Evolutionary conservation across 768 basidiomycete species (phyloP).

Genomic region (Chlorophyllum brunneum): DNA sequence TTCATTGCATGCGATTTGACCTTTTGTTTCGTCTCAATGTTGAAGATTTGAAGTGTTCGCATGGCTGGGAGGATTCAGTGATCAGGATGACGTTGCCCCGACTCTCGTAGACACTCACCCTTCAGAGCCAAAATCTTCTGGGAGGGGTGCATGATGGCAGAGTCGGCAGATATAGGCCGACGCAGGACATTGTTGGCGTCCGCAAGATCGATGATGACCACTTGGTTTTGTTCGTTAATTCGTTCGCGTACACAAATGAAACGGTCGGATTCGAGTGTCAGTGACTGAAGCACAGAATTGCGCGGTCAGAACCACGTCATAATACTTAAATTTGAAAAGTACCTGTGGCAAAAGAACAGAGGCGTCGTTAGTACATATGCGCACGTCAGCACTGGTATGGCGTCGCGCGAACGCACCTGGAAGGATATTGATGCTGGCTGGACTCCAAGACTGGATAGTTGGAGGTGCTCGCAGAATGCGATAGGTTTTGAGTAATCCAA

Average conservation of each 20-base stretch:
- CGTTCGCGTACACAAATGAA: slow-evolving; percentile 98
- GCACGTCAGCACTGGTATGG: slow-evolving; percentile 25
- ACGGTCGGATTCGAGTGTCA: slow-evolving; percentile 96
- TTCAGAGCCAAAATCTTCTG: slow-evolving; percentile 97
- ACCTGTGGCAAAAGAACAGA: slow-evolving; percentile 25
- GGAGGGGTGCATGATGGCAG: slow-evolving; percentile 96
- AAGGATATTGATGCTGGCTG: slow-evolving; percentile 98
- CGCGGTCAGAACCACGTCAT: neutral
- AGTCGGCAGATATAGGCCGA: slow-evolving; percentile 96
- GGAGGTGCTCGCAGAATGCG: slow-evolving; percentile 85
- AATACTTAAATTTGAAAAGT: slow-evolving; percentile 9
- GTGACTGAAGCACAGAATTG: slow-evolving; percentile 45
- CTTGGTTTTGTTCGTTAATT: slow-evolving; percentile 92
- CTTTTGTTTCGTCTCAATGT: slow-evolving; percentile 96
- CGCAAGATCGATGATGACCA: slow-evolving; percentile 96
- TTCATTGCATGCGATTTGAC: slow-evolving; percentile 93
- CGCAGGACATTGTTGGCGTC: slow-evolving; percentile 97
- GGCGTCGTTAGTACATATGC: slow-evolving; percentile 25
- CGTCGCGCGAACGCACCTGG: slow-evolving; percentile 62
- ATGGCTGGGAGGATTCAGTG: slow-evolving; percentile 52
- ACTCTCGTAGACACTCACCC: slow-evolving; percentile 45
- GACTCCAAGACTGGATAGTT: slow-evolving; percentile 93
- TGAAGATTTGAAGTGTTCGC: slow-evolving; percentile 95
- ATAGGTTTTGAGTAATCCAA: slow-evolving; percentile 69
- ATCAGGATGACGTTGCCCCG: neutral